These are phyloP conservation scores for Chamaecyparis obtusa DNA, from an alignment of 75 land plant species.

Conservation along the genomic window DNA sequence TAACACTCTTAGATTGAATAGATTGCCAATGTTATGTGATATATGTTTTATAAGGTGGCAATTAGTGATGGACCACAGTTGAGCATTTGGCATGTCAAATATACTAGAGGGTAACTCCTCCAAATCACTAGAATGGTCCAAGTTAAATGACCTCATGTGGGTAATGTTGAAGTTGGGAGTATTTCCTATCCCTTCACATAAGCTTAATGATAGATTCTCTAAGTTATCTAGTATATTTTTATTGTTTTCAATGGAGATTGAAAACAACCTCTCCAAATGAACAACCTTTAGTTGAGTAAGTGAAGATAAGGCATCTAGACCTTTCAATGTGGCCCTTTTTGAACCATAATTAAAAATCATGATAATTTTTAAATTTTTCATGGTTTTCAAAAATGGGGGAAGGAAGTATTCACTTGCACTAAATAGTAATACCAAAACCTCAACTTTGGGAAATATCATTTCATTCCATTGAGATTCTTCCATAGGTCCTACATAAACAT, in stretches of 20 bases:
- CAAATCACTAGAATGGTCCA: no score
- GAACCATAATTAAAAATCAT: no score
- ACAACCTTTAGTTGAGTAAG: no score
- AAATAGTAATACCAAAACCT: not conserved
- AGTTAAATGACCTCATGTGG: not conserved
- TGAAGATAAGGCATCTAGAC: no score
- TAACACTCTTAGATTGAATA: not conserved
- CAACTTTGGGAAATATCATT: not conserved
- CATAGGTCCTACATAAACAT: not conserved
- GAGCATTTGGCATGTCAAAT: not conserved
- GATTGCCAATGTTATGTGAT: not conserved
- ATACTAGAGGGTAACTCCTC: not conserved
- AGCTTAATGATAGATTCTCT: not conserved
- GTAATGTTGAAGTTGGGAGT: not conserved
- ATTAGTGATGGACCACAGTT: not conserved
- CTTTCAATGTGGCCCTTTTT: no score
- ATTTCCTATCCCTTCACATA: not conserved
- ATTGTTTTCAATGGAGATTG: not conserved
- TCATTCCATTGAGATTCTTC: not conserved
- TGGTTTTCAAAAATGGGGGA: no score
- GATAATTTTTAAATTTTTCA: no score
- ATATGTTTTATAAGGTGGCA: not conserved
- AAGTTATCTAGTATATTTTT: not conserved
- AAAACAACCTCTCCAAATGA: no score
- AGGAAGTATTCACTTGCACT: no score